Conservation (phyloP, 192 early-diverging fungal genomes). For the Chytriomyces hyalinus region DNA sequence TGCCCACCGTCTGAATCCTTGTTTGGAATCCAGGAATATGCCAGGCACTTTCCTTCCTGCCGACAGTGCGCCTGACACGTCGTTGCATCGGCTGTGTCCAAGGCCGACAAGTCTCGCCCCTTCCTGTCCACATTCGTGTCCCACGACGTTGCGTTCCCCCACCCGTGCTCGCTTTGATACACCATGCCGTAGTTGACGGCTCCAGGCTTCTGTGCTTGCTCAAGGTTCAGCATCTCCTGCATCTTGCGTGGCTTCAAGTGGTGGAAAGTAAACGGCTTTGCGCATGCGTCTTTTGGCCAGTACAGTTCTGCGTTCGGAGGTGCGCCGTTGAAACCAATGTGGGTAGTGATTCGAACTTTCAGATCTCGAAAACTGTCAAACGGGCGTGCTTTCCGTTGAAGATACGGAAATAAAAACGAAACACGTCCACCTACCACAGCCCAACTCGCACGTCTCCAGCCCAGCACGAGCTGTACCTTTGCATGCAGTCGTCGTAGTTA, state of each 20-base stretch:
- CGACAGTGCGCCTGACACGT: neutral
- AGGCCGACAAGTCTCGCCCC: neutral
- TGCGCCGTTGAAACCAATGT: slow-evolving; percentile 33
- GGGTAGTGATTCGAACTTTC: slow-evolving; percentile 41
- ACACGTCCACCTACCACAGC: slow-evolving; percentile 26
- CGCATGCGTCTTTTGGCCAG: slow-evolving; percentile 53
- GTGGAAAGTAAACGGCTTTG: slow-evolving; percentile 56
- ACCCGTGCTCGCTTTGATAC: neutral
- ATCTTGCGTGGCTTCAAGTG: slow-evolving; percentile 52
- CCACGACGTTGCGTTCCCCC: slow-evolving; percentile 1
- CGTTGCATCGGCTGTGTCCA: neutral
- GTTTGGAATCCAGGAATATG: neutral
- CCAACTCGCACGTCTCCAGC: slow-evolving; percentile 63
- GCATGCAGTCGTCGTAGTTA: slow-evolving; percentile 48
- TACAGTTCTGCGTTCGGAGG: slow-evolving; percentile 39
- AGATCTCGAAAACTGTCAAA: slow-evolving; percentile 51
- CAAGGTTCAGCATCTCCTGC: slow-evolving; percentile 44
- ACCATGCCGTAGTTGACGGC: neutral
- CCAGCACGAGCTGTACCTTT: slow-evolving; percentile 61
- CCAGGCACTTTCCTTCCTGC: neutral
- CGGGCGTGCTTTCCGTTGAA: too few relatives aligned
- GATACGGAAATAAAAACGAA: too few relatives aligned
- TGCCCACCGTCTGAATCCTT: neutral
- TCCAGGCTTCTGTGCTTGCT: neutral
- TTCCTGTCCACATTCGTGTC: neutral